Base-by-base conservation (phyloP, 768 basidiomycete species). In the Rhodotorula babjevae region DNA sequence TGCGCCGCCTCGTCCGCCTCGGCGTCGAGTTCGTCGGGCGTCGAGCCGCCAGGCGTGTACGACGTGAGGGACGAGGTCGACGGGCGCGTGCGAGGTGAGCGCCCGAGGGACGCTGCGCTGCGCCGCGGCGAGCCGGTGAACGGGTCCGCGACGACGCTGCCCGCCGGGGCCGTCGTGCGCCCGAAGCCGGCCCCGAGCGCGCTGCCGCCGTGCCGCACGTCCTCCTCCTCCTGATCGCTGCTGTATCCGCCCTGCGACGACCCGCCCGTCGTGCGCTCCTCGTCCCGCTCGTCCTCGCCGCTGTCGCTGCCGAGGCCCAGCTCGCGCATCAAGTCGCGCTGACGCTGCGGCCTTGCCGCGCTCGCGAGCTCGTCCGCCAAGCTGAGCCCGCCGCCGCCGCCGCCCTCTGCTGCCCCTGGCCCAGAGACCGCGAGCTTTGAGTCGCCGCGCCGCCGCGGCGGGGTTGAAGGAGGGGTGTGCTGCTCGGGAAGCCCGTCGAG, bases 351-450 rank as follows among this genome's bases (percentile, higher is more conserved):
- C 1, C 64, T n/a, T 42, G 61, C 46, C 16, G 61, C 70, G n/a
- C 60, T 62, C 23, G 74, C 69, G 25, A 75, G 70, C 46, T 75
- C 74, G 29, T 65, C 65, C 25, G 74, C 74, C 5, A 75, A 46
- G 23, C 60, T 62, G 49, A 68, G 49, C 3, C 66, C 42, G 19
- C 27, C 49, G 11, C 31, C 50, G 2, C 31, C 59, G 23, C 31
- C 50, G 2, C 31, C 59, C 8, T 29, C 47, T 16, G 7, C 47
- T 5, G 12, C 11, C 0, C 25, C 36, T 36, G 36, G 5, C 5
- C 36, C 36, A 5, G 36, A 4, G 5, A 36, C 50, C 7, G 47
- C 23, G 25, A 23, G 25, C 49, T 18, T 29, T 7, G 44, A 33
- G 21, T 23, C 56, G 21, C 33, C 40, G 3, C 58, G 40, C 25